Base-by-base conservation (phyloP, 2,329 filamentous ascomycete genomes). In the Neopestalotiopsis sp. region DNA sequence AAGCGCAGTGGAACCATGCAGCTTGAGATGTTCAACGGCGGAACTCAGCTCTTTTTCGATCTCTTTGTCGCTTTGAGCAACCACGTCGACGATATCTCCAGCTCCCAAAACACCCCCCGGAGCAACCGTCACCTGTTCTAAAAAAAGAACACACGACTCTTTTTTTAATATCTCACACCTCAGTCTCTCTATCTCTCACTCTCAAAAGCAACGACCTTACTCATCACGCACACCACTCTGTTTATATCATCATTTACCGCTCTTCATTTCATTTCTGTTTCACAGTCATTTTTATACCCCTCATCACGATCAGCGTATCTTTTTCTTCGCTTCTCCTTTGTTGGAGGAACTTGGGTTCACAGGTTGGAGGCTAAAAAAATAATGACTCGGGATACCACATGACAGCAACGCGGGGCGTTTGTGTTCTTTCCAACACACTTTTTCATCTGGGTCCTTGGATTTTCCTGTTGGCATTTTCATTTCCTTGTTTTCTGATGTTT, bases 1-100 rank as follows among this genome's bases (percentile, higher is more conserved):
- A 97, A 97, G 86, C 88, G 94, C 67, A 97, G 94, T 81, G 94
- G 94, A 67, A 97, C 94, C 3, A 97, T 97, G 94, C 95, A 97
- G 82, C 89, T 93, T 74, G 94, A 97, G 83, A 97, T 98, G 94
- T 92, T 92, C 79, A 89, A 90, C 71, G 95, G 95, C 34, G 94
- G 94, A 67, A 92, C 85, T 1, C 88, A 92, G 76, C 85, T 97
- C 69, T 97, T 97, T 84, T 98, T 97, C 78, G 95, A 97, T 78
- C 85, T 97, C 59, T 98, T 97, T 79, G 95, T 97, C 65, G 94
- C 95, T 20, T 89, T 97, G 82, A 94, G 93, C 82, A 97, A 97
- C 79, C 94, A 97, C 78, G 92, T 97, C 77, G 93, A 90, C 79
- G 92, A 91, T 75, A 86, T 91, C 71, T 86, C 87, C 4, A 85